Conservation (phyloP, 2,329 filamentous ascomycete genomes). For the Ceratocystis ficicola region DNA sequence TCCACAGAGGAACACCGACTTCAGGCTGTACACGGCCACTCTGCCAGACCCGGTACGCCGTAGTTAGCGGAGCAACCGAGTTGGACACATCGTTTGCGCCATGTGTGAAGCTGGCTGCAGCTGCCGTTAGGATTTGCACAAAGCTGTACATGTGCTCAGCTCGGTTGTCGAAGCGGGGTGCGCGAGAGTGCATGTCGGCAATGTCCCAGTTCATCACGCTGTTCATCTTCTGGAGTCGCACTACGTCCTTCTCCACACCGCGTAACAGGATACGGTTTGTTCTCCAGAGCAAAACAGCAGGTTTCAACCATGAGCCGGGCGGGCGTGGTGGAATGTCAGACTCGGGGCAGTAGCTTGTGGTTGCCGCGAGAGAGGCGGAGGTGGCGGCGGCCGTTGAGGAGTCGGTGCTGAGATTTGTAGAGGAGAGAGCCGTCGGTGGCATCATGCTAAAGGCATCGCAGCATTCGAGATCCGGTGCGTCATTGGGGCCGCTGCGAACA, state of each 20-base stretch:
- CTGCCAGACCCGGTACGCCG: conserved; percentile 40
- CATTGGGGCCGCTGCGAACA: conserved; percentile 25
- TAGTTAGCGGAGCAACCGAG: conserved; percentile 40
- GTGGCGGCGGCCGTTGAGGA: neutral
- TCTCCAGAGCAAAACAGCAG: conserved; percentile 33
- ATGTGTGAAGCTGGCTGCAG: conserved; percentile 44
- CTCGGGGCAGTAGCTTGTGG: neutral
- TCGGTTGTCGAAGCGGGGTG: conserved; percentile 41
- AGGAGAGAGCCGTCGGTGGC: conserved; percentile 27
- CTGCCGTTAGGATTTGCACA: conserved; percentile 39
- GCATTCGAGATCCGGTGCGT: conserved; percentile 22
- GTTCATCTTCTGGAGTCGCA: conserved; percentile 36
- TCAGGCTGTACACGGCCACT: conserved; percentile 31
- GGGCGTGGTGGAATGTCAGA: conserved; percentile 28
- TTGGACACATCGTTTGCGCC: conserved; percentile 46
- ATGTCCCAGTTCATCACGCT: conserved; percentile 39
- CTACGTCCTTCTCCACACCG: conserved; percentile 39
- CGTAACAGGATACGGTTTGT: conserved; percentile 34
- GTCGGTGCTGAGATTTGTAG: conserved; percentile 16
- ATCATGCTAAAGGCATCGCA: conserved; percentile 25
- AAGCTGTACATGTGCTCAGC: conserved; percentile 41
- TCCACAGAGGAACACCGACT: conserved; percentile 38
- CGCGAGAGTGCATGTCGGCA: conserved; percentile 38
- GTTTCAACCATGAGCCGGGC: conserved; percentile 32
- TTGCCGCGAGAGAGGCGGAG: neutral